A percentile compares a stretch with the other conserved stretches of the same genome.
Conservation (phyloP, 202 grass and related monocot species). For the Cymbopogon flexuosus region DNA sequence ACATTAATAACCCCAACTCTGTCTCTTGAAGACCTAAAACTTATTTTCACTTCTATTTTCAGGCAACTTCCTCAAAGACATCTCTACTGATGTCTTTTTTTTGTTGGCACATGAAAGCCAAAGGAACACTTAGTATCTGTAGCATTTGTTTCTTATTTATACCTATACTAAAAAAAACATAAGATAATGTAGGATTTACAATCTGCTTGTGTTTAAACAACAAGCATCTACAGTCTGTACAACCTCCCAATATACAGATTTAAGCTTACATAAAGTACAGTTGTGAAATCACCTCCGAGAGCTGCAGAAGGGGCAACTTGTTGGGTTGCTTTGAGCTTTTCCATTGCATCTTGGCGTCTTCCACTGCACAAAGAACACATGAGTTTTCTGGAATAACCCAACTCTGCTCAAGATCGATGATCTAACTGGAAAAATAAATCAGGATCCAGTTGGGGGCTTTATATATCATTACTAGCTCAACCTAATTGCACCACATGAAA, state of each 20-base stretch:
- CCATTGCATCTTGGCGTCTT: constrained; percentile 55
- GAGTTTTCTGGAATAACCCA: constrained; percentile 10
- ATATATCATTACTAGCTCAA: neutral
- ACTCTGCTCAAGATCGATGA: neutral
- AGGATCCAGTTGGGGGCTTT: neutral
- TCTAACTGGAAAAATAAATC: neutral
- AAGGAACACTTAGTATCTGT: neutral
- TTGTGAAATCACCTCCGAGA: constrained; percentile 54
- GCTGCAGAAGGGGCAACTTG: constrained; percentile 47
- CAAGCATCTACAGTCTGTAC: neutral
- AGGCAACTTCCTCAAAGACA: neutral
- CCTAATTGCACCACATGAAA: neutral
- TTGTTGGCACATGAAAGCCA: neutral
- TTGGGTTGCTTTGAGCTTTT: constrained; percentile 66
- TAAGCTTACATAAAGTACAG: constrained; percentile 3
- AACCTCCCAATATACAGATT: neutral
- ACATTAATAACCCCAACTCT: neutral
- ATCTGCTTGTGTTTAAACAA: neutral
- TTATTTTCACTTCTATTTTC: neutral
- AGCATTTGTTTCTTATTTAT: constrained; percentile 11
- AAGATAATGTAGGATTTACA: neutral
- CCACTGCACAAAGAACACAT: constrained; percentile 46
- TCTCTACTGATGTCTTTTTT: neutral
- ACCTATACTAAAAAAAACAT: neutral
- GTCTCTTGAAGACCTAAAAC: neutral